Base-by-base conservation (phyloP, 345 rosid genomes). In the Hirschfeldia incana region DNA sequence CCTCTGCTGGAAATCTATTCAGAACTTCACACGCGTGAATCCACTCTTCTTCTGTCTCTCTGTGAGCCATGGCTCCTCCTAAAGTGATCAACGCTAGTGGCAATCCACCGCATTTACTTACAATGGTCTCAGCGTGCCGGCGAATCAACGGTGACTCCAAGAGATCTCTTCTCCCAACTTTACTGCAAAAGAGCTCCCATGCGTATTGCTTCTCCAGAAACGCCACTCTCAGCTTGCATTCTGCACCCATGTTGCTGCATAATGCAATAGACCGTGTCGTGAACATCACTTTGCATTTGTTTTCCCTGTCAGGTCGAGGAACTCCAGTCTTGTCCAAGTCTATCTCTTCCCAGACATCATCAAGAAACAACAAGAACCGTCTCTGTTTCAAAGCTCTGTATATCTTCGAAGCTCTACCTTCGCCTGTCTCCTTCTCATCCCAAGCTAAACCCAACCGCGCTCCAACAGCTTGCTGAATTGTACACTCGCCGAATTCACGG, bases 11-110 rank as follows among this genome's bases (percentile, higher is more conserved):
- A 39, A 21, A 80, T 33, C 73, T 85, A 21, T 65, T 70, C 29
- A 85, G 68, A 70, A 77, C 76, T 73, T 85, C 81, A 55, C 74
- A 16, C 17, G 84, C 86, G 75, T 79, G 70, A 6, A 79, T 81
- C 89, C 89, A 83, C 66, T 87, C 86, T 79, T 85, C 78, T 21
- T 82, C 82, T 1, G 85, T 81, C 76, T 85, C 84, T 74, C 84
- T 80, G 6, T 82, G 78, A 65, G 87, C 86, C 87, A 86, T 83
- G 77, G 86, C 83, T 63, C 80, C 81, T 61, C 84, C 88, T 63
- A 80, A 34, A 36, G 88, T 80, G 70, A 86, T 79, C 65, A 85
- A 82, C 1, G 89, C 87, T 2, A 85, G 85, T 32, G 88, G 88
- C 71, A 87, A 76, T 33, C 86, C 89, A 42, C 84, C 86, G 61